Conservation (phyloP, 2,329 filamentous ascomycete species). For the Diaporthe sp. region DNA sequence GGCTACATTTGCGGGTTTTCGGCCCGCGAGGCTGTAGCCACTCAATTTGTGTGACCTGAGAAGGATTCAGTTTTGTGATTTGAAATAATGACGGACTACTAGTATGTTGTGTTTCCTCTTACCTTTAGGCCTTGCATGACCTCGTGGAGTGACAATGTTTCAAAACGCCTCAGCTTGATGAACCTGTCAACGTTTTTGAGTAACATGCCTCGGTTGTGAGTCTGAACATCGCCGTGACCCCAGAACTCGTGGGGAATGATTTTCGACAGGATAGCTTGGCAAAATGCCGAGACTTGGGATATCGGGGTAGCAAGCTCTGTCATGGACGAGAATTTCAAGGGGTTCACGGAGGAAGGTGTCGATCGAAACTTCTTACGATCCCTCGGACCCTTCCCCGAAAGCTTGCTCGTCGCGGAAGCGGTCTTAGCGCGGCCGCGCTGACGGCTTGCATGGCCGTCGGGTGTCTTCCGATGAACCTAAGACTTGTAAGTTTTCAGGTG, state of each 20-base stretch:
- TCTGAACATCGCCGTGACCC: slow-evolving; percentile 66
- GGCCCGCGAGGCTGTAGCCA: slow-evolving; percentile 76
- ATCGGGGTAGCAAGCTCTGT: slow-evolving; percentile 75
- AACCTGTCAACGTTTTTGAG: slow-evolving; percentile 81
- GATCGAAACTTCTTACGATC: slow-evolving; percentile 29
- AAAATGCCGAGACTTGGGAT: slow-evolving; percentile 84
- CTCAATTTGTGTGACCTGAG: slow-evolving; percentile 72
- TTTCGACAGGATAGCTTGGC: slow-evolving; percentile 77
- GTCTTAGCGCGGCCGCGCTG: slow-evolving; percentile 25
- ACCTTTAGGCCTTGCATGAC: slow-evolving; percentile 82
- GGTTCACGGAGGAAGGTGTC: slow-evolving; percentile 9
- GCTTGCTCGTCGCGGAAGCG: slow-evolving; percentile 14
- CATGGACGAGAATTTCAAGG: slow-evolving; percentile 58
- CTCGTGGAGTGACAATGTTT: slow-evolving; percentile 83
- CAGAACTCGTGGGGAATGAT: slow-evolving; percentile 82
- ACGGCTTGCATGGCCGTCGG: background rate
- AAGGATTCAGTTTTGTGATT: background rate
- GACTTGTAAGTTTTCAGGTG: background rate
- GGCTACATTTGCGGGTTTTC: slow-evolving; percentile 66
- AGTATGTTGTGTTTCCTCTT: slow-evolving; percentile 37
- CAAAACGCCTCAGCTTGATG: slow-evolving; percentile 80
- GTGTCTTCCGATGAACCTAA: slow-evolving; percentile 18
- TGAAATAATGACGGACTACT: slow-evolving; percentile 1
- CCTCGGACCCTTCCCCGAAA: slow-evolving; percentile 25
- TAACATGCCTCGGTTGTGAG: slow-evolving; percentile 70